These are phyloP conservation scores for Talaromyces marneffei DNA, from an alignment of 2,329 filamentous ascomycete species.

Conservation along the genomic window DNA sequence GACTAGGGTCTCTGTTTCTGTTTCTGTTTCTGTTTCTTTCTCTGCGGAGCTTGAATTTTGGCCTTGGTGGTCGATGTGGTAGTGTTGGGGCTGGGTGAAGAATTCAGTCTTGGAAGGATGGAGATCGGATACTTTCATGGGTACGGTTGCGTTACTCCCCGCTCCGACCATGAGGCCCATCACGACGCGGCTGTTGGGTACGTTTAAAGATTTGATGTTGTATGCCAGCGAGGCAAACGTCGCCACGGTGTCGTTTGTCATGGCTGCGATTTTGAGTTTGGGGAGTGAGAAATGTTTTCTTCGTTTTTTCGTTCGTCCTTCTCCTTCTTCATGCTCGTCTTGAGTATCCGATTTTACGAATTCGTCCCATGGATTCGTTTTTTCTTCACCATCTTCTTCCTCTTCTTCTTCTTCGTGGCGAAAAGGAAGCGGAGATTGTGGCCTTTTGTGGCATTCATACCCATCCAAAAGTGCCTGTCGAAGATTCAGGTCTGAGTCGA, in stretches of 20 bases:
- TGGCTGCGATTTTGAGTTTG: slow-evolving; percentile 61
- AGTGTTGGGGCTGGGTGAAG: slow-evolving; percentile 22
- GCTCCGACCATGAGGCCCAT: slow-evolving; percentile 76
- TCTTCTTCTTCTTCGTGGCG: neutral
- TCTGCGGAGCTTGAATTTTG: too few relatives aligned
- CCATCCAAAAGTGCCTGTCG: slow-evolving; percentile 30
- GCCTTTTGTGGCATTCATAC: slow-evolving; percentile 39
- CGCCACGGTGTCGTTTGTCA: slow-evolving; percentile 72
- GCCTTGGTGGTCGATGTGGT: too few relatives aligned
- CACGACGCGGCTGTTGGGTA: slow-evolving; percentile 55
- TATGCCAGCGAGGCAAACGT: slow-evolving; percentile 73
- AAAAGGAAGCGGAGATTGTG: slow-evolving; percentile 21
- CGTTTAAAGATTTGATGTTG: slow-evolving; percentile 46
- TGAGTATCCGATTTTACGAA: neutral
- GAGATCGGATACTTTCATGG: slow-evolving; percentile 56
- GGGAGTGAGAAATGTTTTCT: slow-evolving; percentile 46
- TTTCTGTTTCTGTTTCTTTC: slow-evolving; percentile 38
- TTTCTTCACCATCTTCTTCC: neutral
- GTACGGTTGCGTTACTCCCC: slow-evolving; percentile 70
- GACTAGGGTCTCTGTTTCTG: slow-evolving; percentile 58
- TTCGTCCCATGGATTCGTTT: neutral
- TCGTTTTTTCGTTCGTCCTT: slow-evolving; percentile 21
- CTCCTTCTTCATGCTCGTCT: neutral
- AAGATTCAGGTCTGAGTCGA: slow-evolving; percentile 31
- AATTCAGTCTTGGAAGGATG: slow-evolving; percentile 53